A percentile compares a stretch with the other conserved stretches of the same genome.
Conservation (phyloP, 1,139 yeast genomes). For the Zygosaccharomyces sapae region DNA sequence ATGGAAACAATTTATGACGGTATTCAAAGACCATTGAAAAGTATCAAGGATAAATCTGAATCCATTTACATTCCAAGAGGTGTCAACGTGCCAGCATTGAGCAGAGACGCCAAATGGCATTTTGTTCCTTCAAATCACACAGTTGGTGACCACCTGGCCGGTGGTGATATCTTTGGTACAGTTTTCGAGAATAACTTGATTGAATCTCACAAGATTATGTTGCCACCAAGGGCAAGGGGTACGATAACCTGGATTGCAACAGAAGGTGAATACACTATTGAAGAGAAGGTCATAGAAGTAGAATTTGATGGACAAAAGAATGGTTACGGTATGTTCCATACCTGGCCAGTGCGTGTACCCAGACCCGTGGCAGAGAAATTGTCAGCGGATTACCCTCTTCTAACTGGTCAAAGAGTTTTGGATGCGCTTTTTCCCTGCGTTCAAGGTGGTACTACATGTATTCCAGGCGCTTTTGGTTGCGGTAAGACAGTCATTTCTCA, state of each 20-base stretch:
- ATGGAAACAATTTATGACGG: constrained; percentile 99
- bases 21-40: constrained; percentile 95
- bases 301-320: constrained; percentile 87
- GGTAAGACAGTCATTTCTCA: constrained; percentile 99
- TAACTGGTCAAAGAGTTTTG: constrained; percentile 97
- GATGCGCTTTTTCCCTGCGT: constrained; percentile 98
- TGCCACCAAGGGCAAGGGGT: constrained; percentile 99
- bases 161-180: constrained; percentile 95
- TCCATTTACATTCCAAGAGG: constrained; percentile 98
- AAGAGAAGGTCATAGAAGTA: constrained; percentile 83
- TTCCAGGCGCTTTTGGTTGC: constrained; percentile 99
- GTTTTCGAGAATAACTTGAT: constrained; percentile 92
- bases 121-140: constrained; percentile 73
- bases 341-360: constrained; percentile 99
- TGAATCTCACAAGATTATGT: constrained; percentile 84
- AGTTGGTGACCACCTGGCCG: constrained; percentile 96
- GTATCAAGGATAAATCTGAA: constrained; percentile 78
- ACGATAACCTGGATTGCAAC: constrained; percentile 85
- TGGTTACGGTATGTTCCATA: constrained; percentile 89
- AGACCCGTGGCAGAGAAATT: constrained; percentile 95
- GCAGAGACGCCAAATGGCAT: constrained; percentile 77
- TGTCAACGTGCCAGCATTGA: constrained; percentile 89
- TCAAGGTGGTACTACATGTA: constrained; percentile 99
- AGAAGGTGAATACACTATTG: constrained; percentile 86
- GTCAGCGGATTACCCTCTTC: constrained; percentile 87